These are phyloP conservation scores for Xylaria nigripes DNA, from an alignment of 495 filamentous ascomycete genomes.

Conservation along the genomic window DNA sequence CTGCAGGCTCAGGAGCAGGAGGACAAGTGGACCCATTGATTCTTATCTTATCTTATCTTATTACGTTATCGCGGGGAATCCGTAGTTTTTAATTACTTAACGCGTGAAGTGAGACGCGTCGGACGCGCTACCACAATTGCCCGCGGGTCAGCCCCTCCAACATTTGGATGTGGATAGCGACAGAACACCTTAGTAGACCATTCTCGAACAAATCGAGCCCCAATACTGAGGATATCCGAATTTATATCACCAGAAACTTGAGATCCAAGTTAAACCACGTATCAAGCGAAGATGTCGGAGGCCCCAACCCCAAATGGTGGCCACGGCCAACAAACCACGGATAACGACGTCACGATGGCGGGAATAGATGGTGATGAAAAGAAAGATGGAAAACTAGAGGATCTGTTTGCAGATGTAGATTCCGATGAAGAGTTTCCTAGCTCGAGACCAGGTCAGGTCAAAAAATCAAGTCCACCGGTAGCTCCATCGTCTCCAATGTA, in stretches of 20 bases:
- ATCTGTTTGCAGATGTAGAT: slow-evolving; percentile 69
- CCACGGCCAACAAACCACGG: not conserved
- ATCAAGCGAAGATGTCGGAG: not conserved
- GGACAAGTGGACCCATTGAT: too few species aligned
- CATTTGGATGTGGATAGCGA: not conserved
- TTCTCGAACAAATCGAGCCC: not conserved
- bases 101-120: slow-evolving; percentile 6
- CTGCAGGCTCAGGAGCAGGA: too few species aligned
- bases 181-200: not conserved
- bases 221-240: not conserved
- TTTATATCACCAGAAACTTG: not conserved
- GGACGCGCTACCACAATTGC: slow-evolving; percentile 2
- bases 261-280: not conserved
- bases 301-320: slow-evolving; percentile 2
- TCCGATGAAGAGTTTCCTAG: slow-evolving; percentile 70
- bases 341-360: slow-evolving; percentile 5
- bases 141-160: not conserved
- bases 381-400: slow-evolving; percentile 63
- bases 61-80: too few species aligned
- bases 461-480: slow-evolving; percentile 24
- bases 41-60: slow-evolving; percentile 1
- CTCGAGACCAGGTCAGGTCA: slow-evolving; percentile 26
- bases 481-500: slow-evolving; percentile 29
- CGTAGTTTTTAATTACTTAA: too few species aligned
- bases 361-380: slow-evolving; percentile 17